Percentiles rank a stretch among this genome's conserved stretches.
These are phyloP conservation scores for Stygiomarasmius scandens DNA, from an alignment of 1,284 basidiomycete genomes.

Conservation along the genomic window DNA sequence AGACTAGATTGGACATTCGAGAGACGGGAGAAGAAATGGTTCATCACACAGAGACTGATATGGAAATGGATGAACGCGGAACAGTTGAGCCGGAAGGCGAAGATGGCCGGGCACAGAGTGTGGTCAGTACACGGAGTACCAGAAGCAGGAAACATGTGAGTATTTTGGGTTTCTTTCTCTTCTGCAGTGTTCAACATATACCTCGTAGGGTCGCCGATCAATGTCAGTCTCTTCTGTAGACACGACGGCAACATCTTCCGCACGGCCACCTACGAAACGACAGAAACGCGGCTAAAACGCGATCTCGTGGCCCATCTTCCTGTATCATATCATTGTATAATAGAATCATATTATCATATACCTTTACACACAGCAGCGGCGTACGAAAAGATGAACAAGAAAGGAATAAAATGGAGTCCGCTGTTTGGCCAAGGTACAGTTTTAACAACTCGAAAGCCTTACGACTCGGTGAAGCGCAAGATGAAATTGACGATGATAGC, in stretches of 20 bases:
- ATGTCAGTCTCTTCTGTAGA: conserved; percentile 70
- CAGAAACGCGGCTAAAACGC: conserved; percentile 51
- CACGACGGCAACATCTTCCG: conserved; percentile 53
- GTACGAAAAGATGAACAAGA: too few species aligned
- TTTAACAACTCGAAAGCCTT: too few species aligned
- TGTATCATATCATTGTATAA: neutral
- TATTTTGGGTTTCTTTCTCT: conserved; percentile 11
- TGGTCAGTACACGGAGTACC: conserved; percentile 61
- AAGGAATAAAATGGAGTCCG: too few species aligned
- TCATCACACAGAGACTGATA: conserved; percentile 23
- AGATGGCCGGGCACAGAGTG: conserved; percentile 65
- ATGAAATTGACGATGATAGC: conserved; percentile 91
- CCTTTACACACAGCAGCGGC: too few species aligned
- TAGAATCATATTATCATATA: neutral
- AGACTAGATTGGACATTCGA: conserved; percentile 64
- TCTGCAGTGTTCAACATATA: neutral
- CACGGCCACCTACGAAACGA: conserved; percentile 55
- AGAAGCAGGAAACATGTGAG: conserved; percentile 63
- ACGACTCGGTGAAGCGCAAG: conserved; percentile 65
- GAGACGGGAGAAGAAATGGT: conserved; percentile 40
- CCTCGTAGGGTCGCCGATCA: conserved; percentile 58
- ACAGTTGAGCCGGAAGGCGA: conserved; percentile 45
- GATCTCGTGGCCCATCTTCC: neutral
- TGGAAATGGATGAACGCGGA: conserved; percentile 39
- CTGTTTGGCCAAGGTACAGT: too few species aligned